A percentile compares a stretch with the other conserved stretches of the same genome.
Conservation (phyloP, 805 yeast species). For the Yarrowia sp. region DNA sequence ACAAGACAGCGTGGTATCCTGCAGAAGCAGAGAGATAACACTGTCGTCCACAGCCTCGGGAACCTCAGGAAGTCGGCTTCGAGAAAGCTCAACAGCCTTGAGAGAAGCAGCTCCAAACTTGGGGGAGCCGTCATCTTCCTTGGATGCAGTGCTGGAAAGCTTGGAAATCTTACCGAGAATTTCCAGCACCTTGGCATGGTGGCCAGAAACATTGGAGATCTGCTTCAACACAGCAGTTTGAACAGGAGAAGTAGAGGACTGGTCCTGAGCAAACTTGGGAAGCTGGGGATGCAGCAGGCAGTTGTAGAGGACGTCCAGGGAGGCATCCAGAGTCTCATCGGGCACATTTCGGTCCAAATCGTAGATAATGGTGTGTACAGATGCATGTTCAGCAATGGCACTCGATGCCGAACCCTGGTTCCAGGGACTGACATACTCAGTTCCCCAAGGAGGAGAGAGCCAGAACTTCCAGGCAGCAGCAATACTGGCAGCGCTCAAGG, state of each 20-base stretch:
- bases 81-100: constrained; percentile 27
- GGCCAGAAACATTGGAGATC: constrained; percentile 31
- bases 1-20: constrained; percentile 17
- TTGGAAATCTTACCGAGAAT: constrained; percentile 23
- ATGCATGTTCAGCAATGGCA: constrained; percentile 36
- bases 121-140: constrained; percentile 18
- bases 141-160: constrained; percentile 15
- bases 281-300: constrained; percentile 32
- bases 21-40: constrained; percentile 9
- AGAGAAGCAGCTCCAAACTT: constrained; percentile 22
- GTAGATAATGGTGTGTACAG: constrained; percentile 22
- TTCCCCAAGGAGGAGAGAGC: constrained; percentile 33
- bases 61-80: constrained; percentile 26
- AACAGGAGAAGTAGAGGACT: constrained; percentile 16
- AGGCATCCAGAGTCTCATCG: constrained; percentile 8
- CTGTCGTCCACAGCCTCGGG: constrained; percentile 29
- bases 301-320: constrained; percentile 30
- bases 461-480: constrained; percentile 34
- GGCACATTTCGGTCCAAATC: constrained; percentile 23
- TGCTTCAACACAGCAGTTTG: constrained; percentile 32
- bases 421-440: constrained; percentile 15
- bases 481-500: constrained; percentile 6
- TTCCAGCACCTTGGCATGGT: constrained; percentile 26
- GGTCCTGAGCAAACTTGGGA: constrained; percentile 12
- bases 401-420: constrained; percentile 4